Conservation (phyloP, 192 early-diverging fungal genomes). For the Podila epigama region DNA sequence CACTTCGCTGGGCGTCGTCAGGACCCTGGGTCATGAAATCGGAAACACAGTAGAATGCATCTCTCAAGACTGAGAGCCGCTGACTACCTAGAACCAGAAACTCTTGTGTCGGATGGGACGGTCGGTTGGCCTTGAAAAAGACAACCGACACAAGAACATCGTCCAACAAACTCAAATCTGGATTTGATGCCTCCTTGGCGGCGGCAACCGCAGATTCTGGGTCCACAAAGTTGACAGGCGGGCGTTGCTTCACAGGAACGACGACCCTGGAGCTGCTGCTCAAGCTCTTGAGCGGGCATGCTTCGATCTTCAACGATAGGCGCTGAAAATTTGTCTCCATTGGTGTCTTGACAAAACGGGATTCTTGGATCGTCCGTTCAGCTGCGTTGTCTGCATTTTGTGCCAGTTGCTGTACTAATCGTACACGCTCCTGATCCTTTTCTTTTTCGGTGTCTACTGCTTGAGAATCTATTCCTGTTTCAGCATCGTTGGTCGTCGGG, state of each 20-base stretch:
- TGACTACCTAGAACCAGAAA: constrained; percentile 74
- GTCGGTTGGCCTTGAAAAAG: constrained; percentile 66
- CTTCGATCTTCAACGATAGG: constrained; percentile 16
- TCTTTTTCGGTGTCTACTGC: not conserved
- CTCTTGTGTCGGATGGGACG: constrained; percentile 65
- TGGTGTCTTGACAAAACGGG: not conserved
- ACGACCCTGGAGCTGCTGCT: constrained; percentile 1
- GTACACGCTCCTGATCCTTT: not conserved
- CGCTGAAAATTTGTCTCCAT: constrained; percentile 26
- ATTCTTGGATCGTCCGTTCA: not conserved
- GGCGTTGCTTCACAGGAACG: constrained; percentile 9
- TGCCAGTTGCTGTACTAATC: not conserved
- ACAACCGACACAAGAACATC: constrained; percentile 64
- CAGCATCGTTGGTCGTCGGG: not conserved
- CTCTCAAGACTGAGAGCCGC: constrained; percentile 68
- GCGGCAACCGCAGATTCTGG: not conserved
- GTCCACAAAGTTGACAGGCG: constrained; percentile 18
- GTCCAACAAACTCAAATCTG: constrained; percentile 26
- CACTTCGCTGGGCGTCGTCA: constrained; percentile 4
- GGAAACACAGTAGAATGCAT: constrained; percentile 73
- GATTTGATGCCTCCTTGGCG: constrained; percentile 3
- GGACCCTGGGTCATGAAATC: constrained; percentile 66
- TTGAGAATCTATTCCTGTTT: not conserved
- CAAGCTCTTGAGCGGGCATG: constrained; percentile 10
- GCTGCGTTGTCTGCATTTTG: constrained; percentile 4